Conservation (phyloP, 805 yeast genomes). For the Pichia gijzeniarum region DNA sequence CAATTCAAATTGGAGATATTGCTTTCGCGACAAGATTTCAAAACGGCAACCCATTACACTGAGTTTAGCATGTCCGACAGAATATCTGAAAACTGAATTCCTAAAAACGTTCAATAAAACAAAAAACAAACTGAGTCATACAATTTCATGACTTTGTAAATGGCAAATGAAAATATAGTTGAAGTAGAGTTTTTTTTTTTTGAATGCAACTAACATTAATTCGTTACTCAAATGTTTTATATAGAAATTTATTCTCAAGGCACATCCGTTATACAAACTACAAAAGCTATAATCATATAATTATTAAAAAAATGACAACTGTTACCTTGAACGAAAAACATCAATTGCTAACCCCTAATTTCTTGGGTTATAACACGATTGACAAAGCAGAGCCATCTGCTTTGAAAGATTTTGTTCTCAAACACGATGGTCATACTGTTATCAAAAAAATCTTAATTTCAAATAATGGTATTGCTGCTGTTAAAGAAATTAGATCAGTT, state of each 20-base stretch:
- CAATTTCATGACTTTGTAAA: too few relatives aligned
- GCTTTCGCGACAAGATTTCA: too few relatives aligned
- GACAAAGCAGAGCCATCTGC: slow-evolving; percentile 70
- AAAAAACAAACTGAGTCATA: too few relatives aligned
- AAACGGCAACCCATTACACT: too few relatives aligned
- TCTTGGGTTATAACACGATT: slow-evolving; percentile 75
- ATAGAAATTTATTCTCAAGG: slow-evolving; percentile 4
- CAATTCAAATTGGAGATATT: too few relatives aligned
- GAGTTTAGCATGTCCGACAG: too few relatives aligned
- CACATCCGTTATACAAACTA: background rate
- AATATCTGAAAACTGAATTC: too few relatives aligned
- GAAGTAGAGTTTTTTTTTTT: background rate
- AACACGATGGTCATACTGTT: slow-evolving; percentile 92
- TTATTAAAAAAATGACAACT: slow-evolving; percentile 5
- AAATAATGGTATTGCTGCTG: slow-evolving; percentile 99
- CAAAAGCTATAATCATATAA: background rate
- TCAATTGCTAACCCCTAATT: slow-evolving; percentile 56
- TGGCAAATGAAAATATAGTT: background rate
- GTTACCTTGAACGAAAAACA: slow-evolving; percentile 18
- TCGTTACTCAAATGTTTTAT: background rate
- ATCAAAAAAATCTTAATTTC: slow-evolving; percentile 86
- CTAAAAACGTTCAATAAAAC: too few relatives aligned
- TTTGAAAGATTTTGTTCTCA: slow-evolving; percentile 77
- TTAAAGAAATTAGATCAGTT: slow-evolving; percentile 93
- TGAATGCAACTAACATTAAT: slow-evolving; percentile 7